Evolutionary conservation across 208 protist species (phyloP).

Genomic region (Trypanosoma congolense): DNA sequence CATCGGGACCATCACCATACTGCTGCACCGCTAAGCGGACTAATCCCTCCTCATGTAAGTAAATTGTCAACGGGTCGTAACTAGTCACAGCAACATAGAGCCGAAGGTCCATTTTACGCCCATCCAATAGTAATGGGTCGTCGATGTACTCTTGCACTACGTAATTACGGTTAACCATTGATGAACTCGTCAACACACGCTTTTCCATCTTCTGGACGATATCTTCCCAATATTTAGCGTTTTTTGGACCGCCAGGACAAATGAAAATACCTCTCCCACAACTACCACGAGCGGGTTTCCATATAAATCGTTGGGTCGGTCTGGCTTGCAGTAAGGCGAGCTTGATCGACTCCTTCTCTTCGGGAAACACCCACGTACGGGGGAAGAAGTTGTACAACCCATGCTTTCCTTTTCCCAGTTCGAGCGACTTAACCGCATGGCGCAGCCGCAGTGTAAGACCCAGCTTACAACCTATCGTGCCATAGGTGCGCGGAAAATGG

Average conservation of each 20-base stretch:
- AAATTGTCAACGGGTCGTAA: slow-evolving; percentile 86
- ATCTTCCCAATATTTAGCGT: slow-evolving; percentile 39
- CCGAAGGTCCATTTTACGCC: slow-evolving; percentile 93
- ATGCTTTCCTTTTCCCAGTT: slow-evolving; percentile 9
- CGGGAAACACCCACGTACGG: slow-evolving; percentile 78
- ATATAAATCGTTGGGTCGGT: slow-evolving; percentile 61
- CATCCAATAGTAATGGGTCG: slow-evolving; percentile 90
- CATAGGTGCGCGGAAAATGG: slow-evolving; percentile 82
- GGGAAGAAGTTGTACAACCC: slow-evolving; percentile 58
- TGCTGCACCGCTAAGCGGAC: slow-evolving; percentile 90
- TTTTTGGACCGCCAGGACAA: slow-evolving; percentile 36
- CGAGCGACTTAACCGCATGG: slow-evolving; percentile 3
- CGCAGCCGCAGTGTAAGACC: slow-evolving; percentile 64
- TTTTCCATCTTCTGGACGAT: slow-evolving; percentile 60
- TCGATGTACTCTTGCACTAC: slow-evolving; percentile 94
- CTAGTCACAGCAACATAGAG: slow-evolving; percentile 92
- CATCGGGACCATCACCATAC: slow-evolving; percentile 44
- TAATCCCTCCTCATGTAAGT: slow-evolving; percentile 91
- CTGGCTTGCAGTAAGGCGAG: slow-evolving; percentile 33
- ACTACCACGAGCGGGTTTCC: slow-evolving; percentile 87
- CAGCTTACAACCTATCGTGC: slow-evolving; percentile 78
- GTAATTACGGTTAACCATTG: slow-evolving; percentile 36
- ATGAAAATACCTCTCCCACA: slow-evolving; percentile 87
- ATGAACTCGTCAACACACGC: slow-evolving; percentile 14
- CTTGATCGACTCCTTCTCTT: slow-evolving; percentile 48